Base-by-base conservation (phyloP, 2,329 filamentous ascomycete genomes). In the Hymenoscyphus repandus region DNA sequence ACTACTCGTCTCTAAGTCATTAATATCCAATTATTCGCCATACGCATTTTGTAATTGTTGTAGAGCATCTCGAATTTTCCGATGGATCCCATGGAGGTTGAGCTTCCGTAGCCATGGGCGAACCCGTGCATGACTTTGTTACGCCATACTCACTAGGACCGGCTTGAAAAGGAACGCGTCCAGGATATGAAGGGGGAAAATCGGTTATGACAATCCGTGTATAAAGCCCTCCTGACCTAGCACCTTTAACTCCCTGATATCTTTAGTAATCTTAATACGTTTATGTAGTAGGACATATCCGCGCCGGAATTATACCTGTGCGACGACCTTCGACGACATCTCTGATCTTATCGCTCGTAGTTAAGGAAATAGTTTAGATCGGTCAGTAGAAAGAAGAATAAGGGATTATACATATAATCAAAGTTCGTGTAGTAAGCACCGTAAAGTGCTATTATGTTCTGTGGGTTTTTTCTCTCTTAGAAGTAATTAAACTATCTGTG, bases 261-360 rank as follows among this genome's bases (percentile, higher is more conserved):
- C 20, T 53, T 51, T 57, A 36, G 54, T 58, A 34, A 57, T 58
- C 52, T 34, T 57, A 46, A 52, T 58, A 58, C 53, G 44, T 54
- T 53, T 57, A 46, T 57, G 49, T 45, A 45, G 48, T 57, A 57
- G 50, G 52, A 57, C 50, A 55, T 27, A 56, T 56, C 45, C 53
- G 53, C 49, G 22, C 47, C n/a, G 51, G 56, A 52, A 51, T 53
- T 50, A 30, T 55, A 13, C 51, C 47, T n/a, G 51, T 58, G 33
- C 49, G 49, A 48, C 52, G 49, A 52, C 56, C 50, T 56, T 49
- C 44, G 48, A 45, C 50, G 46, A 46, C 53, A 47, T 50, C 49
- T 57, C 39, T 42, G 50, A 48, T 55, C 56, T 53, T 27, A 7
- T 27, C 22, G 22, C 22, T 27, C 22, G 7, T 27, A 27, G 22